Evolutionary conservation across 2,329 filamentous ascomycete genomes (phyloP), one percentile per base, ranked within the genome.

Genomic region (Penicillium crustosum): DNA sequence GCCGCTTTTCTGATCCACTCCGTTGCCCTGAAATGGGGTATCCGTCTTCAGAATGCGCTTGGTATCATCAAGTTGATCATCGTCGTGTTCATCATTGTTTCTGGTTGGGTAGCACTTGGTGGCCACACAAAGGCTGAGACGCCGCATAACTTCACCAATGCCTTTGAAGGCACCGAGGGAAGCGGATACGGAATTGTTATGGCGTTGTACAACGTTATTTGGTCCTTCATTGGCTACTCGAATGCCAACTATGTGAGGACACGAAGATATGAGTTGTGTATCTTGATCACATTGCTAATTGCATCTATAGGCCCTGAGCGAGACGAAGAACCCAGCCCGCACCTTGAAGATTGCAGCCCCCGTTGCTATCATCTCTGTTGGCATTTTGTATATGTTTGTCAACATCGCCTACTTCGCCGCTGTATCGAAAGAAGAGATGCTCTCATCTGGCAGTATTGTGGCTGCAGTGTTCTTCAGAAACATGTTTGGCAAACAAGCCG

Each of bases 381-480:
- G 81, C 0, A 68, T 83, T 25, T 69, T 83, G 0, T 86, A 86
- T 67, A 80, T 86, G 70, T 75, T 85, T 42, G 78, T 81, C 69
- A 86, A 85, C 66, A 77, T 85, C 35, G 81, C 83, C 21, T 86
- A 85, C 69, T 85, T 86, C 63, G 79, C 82, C 4, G 83, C 82
- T 8, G 82, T 86, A 1, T 81, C 83, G 19, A 81, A 81, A 59
- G 78, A 82, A 6, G 81, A 85, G 56, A 83, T 87, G 61, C 73
- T 79, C 17, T 71, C 74, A 2, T 81, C 82, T 0, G 83, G 82
- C 19, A 79, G 80, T 23, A 79, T 84, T 2, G 79, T 85, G 2
- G 84, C 83, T 0, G 83, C 81, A 0, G 76, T 79, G 5, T 85
- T 86, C 70, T 86, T 87, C 73, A 77, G 79, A 58, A 84, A 85